These are phyloP conservation scores for Phytophthora tubulina DNA, from an alignment of 352 stramenopile species.

Conservation along the genomic window DNA sequence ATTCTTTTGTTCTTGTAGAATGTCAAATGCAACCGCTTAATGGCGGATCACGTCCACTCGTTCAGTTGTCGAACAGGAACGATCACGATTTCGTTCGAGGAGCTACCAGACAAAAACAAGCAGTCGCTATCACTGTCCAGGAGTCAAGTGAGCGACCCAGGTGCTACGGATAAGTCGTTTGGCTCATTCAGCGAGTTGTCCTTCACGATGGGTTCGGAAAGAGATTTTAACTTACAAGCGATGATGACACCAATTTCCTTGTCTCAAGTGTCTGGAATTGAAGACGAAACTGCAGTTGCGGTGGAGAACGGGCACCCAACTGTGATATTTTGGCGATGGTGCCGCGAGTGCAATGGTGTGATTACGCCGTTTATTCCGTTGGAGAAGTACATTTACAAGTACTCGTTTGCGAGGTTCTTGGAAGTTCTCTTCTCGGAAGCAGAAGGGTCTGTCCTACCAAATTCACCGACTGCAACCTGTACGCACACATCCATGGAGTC, in stretches of 20 bases:
- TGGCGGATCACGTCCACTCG: conserved; percentile 86
- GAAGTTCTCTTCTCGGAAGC: conserved; percentile 95
- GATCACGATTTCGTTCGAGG: conserved; percentile 86
- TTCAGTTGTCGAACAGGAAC: conserved; percentile 80
- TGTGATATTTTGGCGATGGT: conserved; percentile 98
- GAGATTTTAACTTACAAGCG: conserved; percentile 57
- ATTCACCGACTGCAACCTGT: conserved; percentile 35
- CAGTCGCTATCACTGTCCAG: conserved; percentile 47
- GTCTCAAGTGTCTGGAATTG: conserved; percentile 31
- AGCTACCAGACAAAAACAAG: conserved; percentile 72
- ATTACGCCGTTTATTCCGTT: conserved; percentile 92
- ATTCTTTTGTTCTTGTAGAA: conserved; percentile 53
- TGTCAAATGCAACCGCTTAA: conserved; percentile 79
- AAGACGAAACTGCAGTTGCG: conserved; percentile 35
- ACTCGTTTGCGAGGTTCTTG: conserved; percentile 98
- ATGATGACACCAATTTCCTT: conserved; percentile 52
- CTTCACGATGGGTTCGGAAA: conserved; percentile 41
- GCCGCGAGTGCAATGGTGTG: conserved; percentile 93
- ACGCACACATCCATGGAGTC: conserved; percentile 63
- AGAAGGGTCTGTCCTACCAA: conserved; percentile 27
- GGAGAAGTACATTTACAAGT: conserved; percentile 96
- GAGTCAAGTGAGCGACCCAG: conserved; percentile 46
- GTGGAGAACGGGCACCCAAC: conserved; percentile 50
- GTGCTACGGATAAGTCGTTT: conserved; percentile 40
- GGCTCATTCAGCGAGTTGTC: conserved; percentile 47